Conservation (phyloP, 805 yeast genomes). For the Kazachstania martiniae region DNA sequence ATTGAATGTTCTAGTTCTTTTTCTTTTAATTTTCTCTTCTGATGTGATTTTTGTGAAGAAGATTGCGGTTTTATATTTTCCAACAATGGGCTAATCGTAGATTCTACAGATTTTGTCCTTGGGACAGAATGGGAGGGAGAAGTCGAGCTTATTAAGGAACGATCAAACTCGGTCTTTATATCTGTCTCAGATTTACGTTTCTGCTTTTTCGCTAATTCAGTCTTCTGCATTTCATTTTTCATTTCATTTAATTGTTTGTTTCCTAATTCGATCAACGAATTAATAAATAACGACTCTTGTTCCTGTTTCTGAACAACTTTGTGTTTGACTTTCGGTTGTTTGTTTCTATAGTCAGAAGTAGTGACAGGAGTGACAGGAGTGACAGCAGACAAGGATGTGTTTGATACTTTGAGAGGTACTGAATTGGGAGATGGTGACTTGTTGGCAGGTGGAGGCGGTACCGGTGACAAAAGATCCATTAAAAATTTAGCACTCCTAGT, state of each 20-base stretch:
- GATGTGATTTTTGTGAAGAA: slow-evolving; percentile 8
- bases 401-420: no score
- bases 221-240: slow-evolving; percentile 85
- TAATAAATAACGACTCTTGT: slow-evolving; percentile 1
- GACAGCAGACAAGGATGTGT: no score
- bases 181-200: slow-evolving; percentile 42
- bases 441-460: background rate
- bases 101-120: background rate
- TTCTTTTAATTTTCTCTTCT: slow-evolving; percentile 80
- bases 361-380: background rate
- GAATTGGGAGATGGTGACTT: background rate
- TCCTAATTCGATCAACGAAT: slow-evolving; percentile 4
- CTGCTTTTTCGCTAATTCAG: no score
- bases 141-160: background rate
- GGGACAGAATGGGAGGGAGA: no score
- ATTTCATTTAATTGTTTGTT: slow-evolving; percentile 37
- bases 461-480: background rate
- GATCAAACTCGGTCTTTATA: no score
- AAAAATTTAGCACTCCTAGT: background rate
- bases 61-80: slow-evolving; percentile 31
- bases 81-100: background rate
- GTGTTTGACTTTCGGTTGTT: no score
- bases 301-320: background rate
- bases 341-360: no score
- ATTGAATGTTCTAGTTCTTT: slow-evolving; percentile 77